Conservation (phyloP, 305 asterid species). For the Coffea humblotiana region DNA sequence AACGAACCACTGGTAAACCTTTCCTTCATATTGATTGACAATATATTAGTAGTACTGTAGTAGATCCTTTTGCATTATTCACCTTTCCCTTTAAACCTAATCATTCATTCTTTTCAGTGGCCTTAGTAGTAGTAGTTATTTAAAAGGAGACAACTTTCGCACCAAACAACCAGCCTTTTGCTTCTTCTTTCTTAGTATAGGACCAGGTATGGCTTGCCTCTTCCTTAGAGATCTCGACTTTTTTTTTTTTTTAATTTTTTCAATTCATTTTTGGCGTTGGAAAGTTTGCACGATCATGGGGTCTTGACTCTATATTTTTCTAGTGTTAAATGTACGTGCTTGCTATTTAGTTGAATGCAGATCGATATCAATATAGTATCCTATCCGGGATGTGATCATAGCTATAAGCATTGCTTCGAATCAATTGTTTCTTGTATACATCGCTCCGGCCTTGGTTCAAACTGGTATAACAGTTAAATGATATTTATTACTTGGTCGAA, state of each 20-base stretch:
- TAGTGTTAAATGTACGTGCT: not conserved
- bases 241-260: not conserved
- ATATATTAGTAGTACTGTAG: no score
- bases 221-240: not conserved
- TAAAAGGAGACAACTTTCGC: not conserved
- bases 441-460: not conserved
- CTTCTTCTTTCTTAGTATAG: conserved; percentile 4
- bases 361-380: not conserved
- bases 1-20: no score
- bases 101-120: conserved; percentile 6
- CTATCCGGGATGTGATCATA: not conserved
- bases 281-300: conserved; percentile 13
- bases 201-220: conserved; percentile 38
- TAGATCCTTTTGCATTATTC: not conserved
- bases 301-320: not conserved
- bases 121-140: not conserved
- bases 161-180: not conserved
- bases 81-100: conserved; percentile 9
- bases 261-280: conserved; percentile 5
- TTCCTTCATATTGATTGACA: not conserved
- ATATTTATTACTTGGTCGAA: not conserved
- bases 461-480: not conserved
- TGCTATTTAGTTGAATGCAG: not conserved
- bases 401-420: not conserved
- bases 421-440: not conserved